Conservation (phyloP, 108 stramenopile species). For the Stephanodiscus triporus region DNA sequence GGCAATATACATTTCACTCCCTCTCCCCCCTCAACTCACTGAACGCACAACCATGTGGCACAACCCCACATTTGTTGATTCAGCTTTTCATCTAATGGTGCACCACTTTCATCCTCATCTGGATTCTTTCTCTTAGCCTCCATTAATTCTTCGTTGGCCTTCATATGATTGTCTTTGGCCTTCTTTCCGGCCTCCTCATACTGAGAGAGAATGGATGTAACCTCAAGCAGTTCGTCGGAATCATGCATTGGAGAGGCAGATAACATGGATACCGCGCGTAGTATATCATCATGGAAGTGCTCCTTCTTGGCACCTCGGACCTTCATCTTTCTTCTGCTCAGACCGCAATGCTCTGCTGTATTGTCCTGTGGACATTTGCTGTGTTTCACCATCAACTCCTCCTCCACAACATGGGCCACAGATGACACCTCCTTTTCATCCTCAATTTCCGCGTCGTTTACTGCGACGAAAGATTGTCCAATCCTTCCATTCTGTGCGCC, state of each 20-base stretch:
- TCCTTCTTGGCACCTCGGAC: not conserved
- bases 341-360: too few relatives aligned
- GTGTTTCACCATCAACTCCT: too few relatives aligned
- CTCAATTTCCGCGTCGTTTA: not conserved
- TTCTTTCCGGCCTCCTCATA: constrained; percentile 15
- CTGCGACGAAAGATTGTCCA: not conserved
- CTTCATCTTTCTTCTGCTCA: not conserved
- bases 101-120: not conserved
- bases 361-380: too few relatives aligned
- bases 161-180: not conserved
- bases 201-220: constrained; percentile 57
- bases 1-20: not conserved
- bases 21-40: not conserved
- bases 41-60: not conserved
- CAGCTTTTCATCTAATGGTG: not conserved
- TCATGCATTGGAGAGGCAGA: constrained; percentile 20
- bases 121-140: too few relatives aligned
- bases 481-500: not conserved
- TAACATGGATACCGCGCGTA: constrained; percentile 6
- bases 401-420: too few relatives aligned
- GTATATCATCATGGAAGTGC: constrained; percentile 27
- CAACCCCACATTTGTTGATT: not conserved
- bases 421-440: not conserved
- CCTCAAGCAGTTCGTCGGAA: constrained; percentile 44
- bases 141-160: too few relatives aligned